Percentiles rank a stretch among this genome's conserved stretches.
phyloP scores from a whole-genome alignment of 1,139 yeast species.

The Scheffersomyces insectosa region DNA sequence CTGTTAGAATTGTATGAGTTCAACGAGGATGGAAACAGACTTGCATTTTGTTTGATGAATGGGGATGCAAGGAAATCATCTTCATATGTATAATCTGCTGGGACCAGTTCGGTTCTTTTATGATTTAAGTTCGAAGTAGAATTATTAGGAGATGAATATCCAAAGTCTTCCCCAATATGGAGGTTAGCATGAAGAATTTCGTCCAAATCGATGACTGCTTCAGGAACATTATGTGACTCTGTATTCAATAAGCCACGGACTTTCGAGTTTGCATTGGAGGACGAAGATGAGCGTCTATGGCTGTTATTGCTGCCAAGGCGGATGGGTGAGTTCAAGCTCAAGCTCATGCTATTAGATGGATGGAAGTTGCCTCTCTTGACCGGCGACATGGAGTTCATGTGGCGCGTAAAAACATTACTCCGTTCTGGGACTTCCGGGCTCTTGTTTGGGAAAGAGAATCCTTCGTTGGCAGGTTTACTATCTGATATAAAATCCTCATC shows the following conservation, averaged over 20 bases:
- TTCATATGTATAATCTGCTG: conserved; percentile 28
- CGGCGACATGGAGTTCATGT: conserved; percentile 5
- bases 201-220: conserved; percentile 64
- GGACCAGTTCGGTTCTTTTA: conserved; percentile 52
- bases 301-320: conserved; percentile 16
- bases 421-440: conserved; percentile 16
- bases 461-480: conserved; percentile 16
- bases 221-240: conserved; percentile 50
- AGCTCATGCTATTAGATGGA: conserved; percentile 7
- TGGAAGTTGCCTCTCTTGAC: conserved; percentile 7
- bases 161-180: conserved; percentile 26
- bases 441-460: conserved; percentile 34
- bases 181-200: conserved; percentile 50
- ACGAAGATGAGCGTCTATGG: conserved; percentile 22
- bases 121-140: conserved; percentile 20
- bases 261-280: conserved; percentile 16
- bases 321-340: conserved; percentile 39
- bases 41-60: conserved; percentile 24
- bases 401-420: background rate
- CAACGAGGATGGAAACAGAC: conserved; percentile 17
- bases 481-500: conserved; percentile 32
- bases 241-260: conserved; percentile 35
- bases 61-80: conserved; percentile 40
- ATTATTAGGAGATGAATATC: conserved; percentile 5
- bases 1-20: background rate